Evolutionary conservation across 176 grass and related monocot genomes (phyloP).

Genomic region (Carex kokanica): DNA sequence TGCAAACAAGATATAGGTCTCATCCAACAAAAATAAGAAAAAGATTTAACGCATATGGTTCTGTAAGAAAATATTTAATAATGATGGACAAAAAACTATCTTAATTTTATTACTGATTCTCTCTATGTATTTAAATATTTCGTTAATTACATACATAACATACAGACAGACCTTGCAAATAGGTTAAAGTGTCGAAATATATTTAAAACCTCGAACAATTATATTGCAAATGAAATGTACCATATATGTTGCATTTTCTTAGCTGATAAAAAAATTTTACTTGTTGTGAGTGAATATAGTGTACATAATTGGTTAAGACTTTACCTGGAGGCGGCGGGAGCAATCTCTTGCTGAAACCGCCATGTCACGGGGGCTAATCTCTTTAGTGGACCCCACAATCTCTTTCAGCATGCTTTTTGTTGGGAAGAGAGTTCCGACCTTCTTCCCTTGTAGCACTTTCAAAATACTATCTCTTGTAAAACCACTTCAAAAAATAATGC

Average conservation of each 20-base stretch:
- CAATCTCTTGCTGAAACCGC: slow-evolving; percentile 76
- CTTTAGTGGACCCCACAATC: slow-evolving; percentile 45
- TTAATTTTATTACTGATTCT: not conserved
- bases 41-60: not conserved
- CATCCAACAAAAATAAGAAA: not conserved
- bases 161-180: not conserved
- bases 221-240: not conserved
- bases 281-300: too few species aligned
- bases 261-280: not conserved
- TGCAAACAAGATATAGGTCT: not conserved
- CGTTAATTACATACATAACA: not conserved
- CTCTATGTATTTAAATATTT: not conserved
- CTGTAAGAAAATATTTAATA: not conserved
- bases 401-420: slow-evolving; percentile 42
- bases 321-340: slow-evolving; percentile 76
- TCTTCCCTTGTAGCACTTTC: slow-evolving; percentile 87
- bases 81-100: not conserved
- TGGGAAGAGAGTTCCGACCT: slow-evolving; percentile 90
- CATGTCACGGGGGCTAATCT: slow-evolving; percentile 65
- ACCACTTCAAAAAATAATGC: slow-evolving; percentile 54
- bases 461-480: slow-evolving; percentile 65
- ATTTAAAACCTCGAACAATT: not conserved
- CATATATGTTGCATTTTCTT: not conserved
- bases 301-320: not conserved
- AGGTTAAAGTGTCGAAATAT: not conserved